Conservation (phyloP, 805 yeast species). For the Wickerhamia fluorescens region DNA sequence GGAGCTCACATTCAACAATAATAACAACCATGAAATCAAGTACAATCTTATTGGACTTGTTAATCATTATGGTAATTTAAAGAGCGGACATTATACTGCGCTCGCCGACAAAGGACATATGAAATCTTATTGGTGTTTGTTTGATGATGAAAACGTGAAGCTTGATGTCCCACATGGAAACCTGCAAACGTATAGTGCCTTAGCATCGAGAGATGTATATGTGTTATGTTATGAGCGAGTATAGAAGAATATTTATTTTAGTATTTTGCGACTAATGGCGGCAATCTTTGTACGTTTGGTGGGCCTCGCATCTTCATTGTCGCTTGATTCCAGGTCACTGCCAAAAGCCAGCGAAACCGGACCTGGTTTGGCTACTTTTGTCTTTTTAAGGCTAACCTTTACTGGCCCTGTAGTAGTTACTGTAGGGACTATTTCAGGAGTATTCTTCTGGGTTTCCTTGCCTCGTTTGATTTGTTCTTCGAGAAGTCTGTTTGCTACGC, state of each 20-base stretch:
- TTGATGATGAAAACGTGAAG: slow-evolving; percentile 63
- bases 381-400: slow-evolving; percentile 9
- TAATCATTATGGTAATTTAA: slow-evolving; percentile 63
- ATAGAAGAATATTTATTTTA: slow-evolving; percentile 2
- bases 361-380: neutral
- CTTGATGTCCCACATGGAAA: slow-evolving; percentile 41
- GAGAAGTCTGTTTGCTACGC: slow-evolving; percentile 34
- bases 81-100: slow-evolving; percentile 74
- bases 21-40: slow-evolving; percentile 25
- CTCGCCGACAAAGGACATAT: slow-evolving; percentile 43
- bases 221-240: slow-evolving; percentile 57
- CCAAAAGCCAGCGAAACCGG: slow-evolving; percentile 4
- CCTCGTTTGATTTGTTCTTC: slow-evolving; percentile 49
- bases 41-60: slow-evolving; percentile 59
- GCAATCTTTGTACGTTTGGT: slow-evolving; percentile 2
- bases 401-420: slow-evolving; percentile 13
- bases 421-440: slow-evolving; percentile 1
- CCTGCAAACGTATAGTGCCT: slow-evolving; percentile 18
- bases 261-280: slow-evolving; percentile 5
- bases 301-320: slow-evolving; percentile 4
- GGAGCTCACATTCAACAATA: slow-evolving; percentile 39
- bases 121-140: slow-evolving; percentile 52
- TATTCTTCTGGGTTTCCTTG: slow-evolving; percentile 7
- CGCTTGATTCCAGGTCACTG: slow-evolving; percentile 5
- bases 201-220: slow-evolving; percentile 55